A percentile compares a stretch with the other conserved stretches of the same genome.
phyloP scores from a whole-genome alignment of 345 rosid species.

The Camelina sativa region DNA sequence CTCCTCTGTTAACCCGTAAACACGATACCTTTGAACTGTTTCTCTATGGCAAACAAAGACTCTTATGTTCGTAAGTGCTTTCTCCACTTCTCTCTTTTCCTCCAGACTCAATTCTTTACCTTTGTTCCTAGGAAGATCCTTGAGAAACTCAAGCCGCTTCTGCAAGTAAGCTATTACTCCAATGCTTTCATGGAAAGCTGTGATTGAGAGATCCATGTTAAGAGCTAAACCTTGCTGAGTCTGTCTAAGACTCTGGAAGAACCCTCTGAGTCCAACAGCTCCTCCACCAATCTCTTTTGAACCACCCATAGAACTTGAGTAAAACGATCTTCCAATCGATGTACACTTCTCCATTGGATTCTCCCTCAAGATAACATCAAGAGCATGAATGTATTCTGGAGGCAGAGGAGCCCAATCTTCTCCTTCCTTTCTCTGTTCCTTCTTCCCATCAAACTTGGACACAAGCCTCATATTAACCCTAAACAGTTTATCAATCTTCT shows the following conservation, averaged over 20 bases:
- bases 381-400: constrained; percentile 89
- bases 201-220: constrained; percentile 84
- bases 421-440: constrained; percentile 67
- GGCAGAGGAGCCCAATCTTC: constrained; percentile 83
- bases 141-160: constrained; percentile 81
- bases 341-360: constrained; percentile 78
- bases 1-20: constrained; percentile 81
- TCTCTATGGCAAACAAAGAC: constrained; percentile 94
- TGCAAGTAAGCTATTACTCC: constrained; percentile 89
- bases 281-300: constrained; percentile 89
- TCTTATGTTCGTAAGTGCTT: constrained; percentile 77
- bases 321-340: constrained; percentile 76
- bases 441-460: constrained; percentile 83
- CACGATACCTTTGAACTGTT: constrained; percentile 85
- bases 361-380: constrained; percentile 92
- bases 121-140: constrained; percentile 76
- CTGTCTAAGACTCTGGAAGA: constrained; percentile 93
- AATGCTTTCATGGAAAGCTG: constrained; percentile 91
- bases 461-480: constrained; percentile 75
- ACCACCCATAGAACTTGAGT: constrained; percentile 81
- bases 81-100: constrained; percentile 88
- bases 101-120: constrained; percentile 62
- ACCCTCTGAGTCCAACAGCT: constrained; percentile 87
- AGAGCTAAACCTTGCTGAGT: constrained; percentile 95
- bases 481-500: constrained; percentile 58